Conservation (phyloP, 108 stramenopile species). For the Conticribra weissflogii region DNA sequence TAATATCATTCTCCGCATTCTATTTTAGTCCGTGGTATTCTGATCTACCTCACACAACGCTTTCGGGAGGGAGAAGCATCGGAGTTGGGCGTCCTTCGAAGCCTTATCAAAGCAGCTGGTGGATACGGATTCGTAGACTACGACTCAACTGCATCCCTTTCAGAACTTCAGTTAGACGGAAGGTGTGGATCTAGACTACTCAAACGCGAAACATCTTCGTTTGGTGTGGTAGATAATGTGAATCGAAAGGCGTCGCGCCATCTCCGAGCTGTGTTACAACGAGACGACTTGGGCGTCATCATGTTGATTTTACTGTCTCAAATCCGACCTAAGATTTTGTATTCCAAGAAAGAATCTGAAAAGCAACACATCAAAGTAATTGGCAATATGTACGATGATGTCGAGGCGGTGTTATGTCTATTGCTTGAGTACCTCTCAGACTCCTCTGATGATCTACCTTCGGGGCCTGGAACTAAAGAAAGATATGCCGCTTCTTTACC, state of each 20-base stretch:
- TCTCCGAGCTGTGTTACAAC: slow-evolving; percentile 66
- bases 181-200: slow-evolving; percentile 69
- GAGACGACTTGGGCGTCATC: slow-evolving; percentile 70
- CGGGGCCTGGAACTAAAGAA: slow-evolving; percentile 40
- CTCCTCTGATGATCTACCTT: slow-evolving; percentile 35
- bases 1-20: no score
- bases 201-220: slow-evolving; percentile 82
- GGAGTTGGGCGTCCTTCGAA: slow-evolving; percentile 82
- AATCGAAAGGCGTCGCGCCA: slow-evolving; percentile 55
- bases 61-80: slow-evolving; percentile 67
- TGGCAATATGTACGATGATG: slow-evolving; percentile 80
- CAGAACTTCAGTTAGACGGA: slow-evolving; percentile 76
- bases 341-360: slow-evolving; percentile 46
- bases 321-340: slow-evolving; percentile 64
- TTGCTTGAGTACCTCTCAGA: slow-evolving; percentile 79
- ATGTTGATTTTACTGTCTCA: slow-evolving; percentile 82
- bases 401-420: slow-evolving; percentile 72
- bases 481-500: slow-evolving; percentile 70
- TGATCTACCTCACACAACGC: slow-evolving; percentile 65
- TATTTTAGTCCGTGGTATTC: slow-evolving; percentile 75
- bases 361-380: slow-evolving; percentile 79
- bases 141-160: slow-evolving; percentile 75
- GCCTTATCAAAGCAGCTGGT: slow-evolving; percentile 79
- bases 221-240: slow-evolving; percentile 82
- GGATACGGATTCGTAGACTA: slow-evolving; percentile 85